Evolutionary conservation across 805 yeast genomes (phyloP), one percentile per base, ranked within the genome.

Genomic region (Zygosaccharomyces siamensis): DNA sequence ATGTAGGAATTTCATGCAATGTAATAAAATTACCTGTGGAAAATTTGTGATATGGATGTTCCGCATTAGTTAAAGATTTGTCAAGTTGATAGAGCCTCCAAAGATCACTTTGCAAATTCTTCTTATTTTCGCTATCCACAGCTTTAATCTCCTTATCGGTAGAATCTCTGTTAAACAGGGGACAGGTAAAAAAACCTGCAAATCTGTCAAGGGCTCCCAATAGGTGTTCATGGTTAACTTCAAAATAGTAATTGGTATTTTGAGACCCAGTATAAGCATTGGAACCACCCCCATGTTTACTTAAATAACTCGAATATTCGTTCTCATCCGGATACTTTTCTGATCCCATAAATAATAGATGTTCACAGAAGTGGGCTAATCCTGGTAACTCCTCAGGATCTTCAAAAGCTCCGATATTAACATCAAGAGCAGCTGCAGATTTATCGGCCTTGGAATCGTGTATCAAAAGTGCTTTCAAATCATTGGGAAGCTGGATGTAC

Each of bases 41-140:
- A 60, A 92, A 92, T 50, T 88, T 86, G 61, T 83, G 81, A 66
- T 79, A 86, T 0, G 98, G 97, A 68, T 93, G 98, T 0, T 69
- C 60, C 1, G 80, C 79, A 64, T 85, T 88, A 14, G 93, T 75
- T 32, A 83, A 71, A 44, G 83, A 76, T 68, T 87, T 86, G 47
- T 86, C 90, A 45, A 92, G 73, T 69, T 92, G 98, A 60, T 84
- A 83, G 43, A 88, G 69, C 60, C 98, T 79, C 97, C 98, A 89
- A 39, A 70, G 63, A 67, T 92, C 99, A 63, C 77, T 85, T 67
- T 92, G 98, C 45, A 93, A 72, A 64, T 92, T 92, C 71, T 93
- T 92, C 66, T 89, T 92, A 72, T 92, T 89, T 70, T 92, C 99
- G 33, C 96, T 86, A 67, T 92, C 97, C 7, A 92, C 98, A 1